These are phyloP conservation scores for Ophiostoma tasmaniense DNA, from an alignment of 2,329 filamentous ascomycete species.

Conservation along the genomic window DNA sequence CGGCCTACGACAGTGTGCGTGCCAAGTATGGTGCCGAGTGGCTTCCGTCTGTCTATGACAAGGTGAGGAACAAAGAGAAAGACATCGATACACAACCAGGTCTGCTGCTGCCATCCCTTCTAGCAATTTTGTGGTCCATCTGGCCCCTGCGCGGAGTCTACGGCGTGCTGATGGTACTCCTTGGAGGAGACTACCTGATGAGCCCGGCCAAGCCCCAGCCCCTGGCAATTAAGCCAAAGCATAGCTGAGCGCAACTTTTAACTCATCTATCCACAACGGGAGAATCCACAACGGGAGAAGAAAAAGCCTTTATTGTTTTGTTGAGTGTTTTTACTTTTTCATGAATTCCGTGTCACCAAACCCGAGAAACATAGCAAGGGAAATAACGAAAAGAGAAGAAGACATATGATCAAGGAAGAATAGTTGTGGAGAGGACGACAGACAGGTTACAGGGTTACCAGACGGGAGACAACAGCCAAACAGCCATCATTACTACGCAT, in stretches of 20 bases:
- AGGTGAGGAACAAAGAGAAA: conserved; percentile 46
- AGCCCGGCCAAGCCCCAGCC: background rate
- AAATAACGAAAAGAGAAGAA: no score
- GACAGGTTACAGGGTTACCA: background rate
- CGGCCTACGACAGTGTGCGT: conserved; percentile 51
- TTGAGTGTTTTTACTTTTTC: no score
- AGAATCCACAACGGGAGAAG: no score
- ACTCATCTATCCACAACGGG: background rate
- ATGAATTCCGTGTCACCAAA: no score
- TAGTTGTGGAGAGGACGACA: background rate
- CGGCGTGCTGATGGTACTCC: conserved; percentile 38
- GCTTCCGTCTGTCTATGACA: conserved; percentile 58
- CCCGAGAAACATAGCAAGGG: no score
- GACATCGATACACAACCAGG: conserved; percentile 30
- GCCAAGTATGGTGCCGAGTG: conserved; percentile 49
- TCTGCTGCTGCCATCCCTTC: conserved; percentile 27
- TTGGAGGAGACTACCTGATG: conserved; percentile 40
- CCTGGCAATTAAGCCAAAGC: background rate
- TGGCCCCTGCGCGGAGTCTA: conserved; percentile 40
- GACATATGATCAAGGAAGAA: no score
- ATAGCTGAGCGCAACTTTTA: background rate
- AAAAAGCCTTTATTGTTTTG: background rate
- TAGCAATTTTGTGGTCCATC: conserved; percentile 26
- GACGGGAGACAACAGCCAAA: background rate
- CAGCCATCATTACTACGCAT: no score